phyloP scores from a whole-genome alignment of 2,329 filamentous ascomycete species.

The Trichoderma atroviride region DNA sequence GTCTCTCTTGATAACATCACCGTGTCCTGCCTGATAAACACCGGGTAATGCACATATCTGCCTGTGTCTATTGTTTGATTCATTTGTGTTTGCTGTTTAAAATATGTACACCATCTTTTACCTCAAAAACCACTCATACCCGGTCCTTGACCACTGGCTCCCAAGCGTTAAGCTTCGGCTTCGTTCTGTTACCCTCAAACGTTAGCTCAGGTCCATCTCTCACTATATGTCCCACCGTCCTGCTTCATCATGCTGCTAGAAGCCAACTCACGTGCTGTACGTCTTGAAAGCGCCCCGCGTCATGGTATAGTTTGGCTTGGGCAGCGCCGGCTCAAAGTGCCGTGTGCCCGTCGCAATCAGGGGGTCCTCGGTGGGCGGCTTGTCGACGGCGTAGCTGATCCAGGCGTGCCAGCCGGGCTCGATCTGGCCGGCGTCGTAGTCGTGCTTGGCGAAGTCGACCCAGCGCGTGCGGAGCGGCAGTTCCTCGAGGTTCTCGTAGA shows the following conservation, averaged over 20 bases:
- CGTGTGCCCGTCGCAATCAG: conserved; percentile 68
- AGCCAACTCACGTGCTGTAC: conserved; percentile 96
- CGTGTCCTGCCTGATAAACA: too few species aligned
- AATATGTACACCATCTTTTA: conserved; percentile 39
- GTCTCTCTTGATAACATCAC: neutral
- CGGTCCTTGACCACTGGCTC: conserved; percentile 48
- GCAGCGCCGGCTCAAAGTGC: conserved; percentile 72
- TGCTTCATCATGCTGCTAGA: too few species aligned
- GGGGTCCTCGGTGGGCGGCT: conserved; percentile 76
- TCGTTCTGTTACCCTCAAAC: conserved; percentile 45
- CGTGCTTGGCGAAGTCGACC: conserved; percentile 92
- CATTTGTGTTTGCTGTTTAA: neutral
- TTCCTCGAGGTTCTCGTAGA: conserved; percentile 93
- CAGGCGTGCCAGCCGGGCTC: conserved; percentile 98
- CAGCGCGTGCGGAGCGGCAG: conserved; percentile 93
- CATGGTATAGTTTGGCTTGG: conserved; percentile 74
- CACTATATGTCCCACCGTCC: too few species aligned
- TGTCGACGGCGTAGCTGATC: conserved; percentile 92
- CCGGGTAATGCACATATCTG: neutral
- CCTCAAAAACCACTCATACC: conserved; percentile 32
- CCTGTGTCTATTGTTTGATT: conserved; percentile 12
- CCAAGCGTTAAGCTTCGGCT: conserved; percentile 58
- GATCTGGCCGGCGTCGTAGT: conserved; percentile 81
- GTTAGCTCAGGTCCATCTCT: conserved; percentile 28
- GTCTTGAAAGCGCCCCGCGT: conserved; percentile 83